A percentile compares a stretch with the other conserved stretches of the same genome.
Evolutionary conservation across 345 rosid genomes (phyloP).

Genomic region (Streptanthus diversifolius): DNA sequence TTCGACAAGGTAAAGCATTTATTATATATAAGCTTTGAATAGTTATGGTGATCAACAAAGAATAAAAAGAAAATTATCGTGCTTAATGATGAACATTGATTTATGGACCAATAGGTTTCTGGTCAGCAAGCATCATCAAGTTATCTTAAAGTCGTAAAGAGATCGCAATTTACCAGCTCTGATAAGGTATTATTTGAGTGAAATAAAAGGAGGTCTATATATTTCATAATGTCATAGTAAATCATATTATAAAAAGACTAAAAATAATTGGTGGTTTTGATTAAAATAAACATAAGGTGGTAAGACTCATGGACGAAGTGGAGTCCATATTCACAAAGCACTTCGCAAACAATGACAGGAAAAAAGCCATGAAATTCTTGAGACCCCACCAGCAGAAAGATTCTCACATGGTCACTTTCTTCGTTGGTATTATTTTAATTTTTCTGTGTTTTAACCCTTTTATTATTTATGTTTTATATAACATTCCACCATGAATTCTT

Average conservation of each 20-base stretch:
- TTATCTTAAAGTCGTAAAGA: constrained; percentile 79
- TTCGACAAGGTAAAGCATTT: constrained; percentile 73
- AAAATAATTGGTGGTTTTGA: constrained; percentile 4
- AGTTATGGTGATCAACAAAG: not conserved
- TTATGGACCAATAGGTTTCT: constrained; percentile 57
- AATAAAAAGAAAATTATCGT: not conserved
- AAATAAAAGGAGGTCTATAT: not conserved
- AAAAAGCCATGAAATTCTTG: constrained; percentile 94
- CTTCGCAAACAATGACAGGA: constrained; percentile 93
- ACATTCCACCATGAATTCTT: not conserved
- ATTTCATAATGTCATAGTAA: constrained; percentile 1
- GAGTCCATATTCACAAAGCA: constrained; percentile 95
- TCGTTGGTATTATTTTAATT: constrained; percentile 57
- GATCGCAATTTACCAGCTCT: constrained; percentile 85
- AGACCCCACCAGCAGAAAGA: constrained; percentile 80
- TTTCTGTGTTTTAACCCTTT: constrained; percentile 4
- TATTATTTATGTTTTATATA: not conserved
- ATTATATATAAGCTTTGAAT: not conserved
- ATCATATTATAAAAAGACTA: not conserved
- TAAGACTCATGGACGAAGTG: constrained; percentile 95
- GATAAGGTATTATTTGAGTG: constrained; percentile 63
- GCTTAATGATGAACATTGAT: constrained; percentile 13
- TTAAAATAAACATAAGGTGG: constrained; percentile 46
- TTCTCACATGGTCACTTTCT: constrained; percentile 95
- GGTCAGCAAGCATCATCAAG: constrained; percentile 77